phyloP scores from a whole-genome alignment of 108 stramenopile genomes.

The Cyclotella sp. region DNA sequence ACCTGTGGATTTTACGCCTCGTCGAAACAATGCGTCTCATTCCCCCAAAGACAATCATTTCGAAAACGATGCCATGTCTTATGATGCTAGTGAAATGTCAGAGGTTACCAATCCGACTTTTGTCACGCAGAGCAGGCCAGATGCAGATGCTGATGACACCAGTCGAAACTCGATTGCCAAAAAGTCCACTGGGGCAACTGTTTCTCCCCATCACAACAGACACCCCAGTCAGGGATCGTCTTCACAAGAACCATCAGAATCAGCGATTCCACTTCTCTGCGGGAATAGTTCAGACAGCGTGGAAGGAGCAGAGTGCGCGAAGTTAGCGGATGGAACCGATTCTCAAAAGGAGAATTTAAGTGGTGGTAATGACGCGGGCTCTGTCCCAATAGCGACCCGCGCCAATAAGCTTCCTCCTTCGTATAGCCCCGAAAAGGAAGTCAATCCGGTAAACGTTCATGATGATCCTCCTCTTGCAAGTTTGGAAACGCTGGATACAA shows the following conservation, averaged over 20 bases:
- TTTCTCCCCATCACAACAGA: background rate
- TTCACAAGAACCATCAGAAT: conserved; percentile 26
- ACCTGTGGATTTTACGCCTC: conserved; percentile 34
- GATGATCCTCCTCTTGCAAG: conserved; percentile 37
- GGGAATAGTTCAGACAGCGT: conserved; percentile 17
- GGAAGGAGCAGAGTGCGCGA: background rate
- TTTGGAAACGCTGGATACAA: conserved; percentile 31
- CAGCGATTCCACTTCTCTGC: conserved; percentile 19
- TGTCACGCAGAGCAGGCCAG: conserved; percentile 4
- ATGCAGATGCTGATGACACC: conserved; percentile 24
- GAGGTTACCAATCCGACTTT: conserved; percentile 46
- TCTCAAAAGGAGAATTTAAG: conserved; percentile 40
- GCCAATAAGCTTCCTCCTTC: conserved; percentile 7
- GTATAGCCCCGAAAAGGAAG: background rate
- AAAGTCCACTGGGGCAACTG: conserved; percentile 3
- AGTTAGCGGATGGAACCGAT: conserved; percentile 1
- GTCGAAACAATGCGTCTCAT: conserved; percentile 13
- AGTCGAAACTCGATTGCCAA: background rate
- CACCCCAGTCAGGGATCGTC: conserved; percentile 20
- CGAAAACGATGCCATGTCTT: conserved; percentile 23
- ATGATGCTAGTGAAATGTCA: conserved; percentile 45
- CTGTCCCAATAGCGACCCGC: background rate
- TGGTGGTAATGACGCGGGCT: conserved; percentile 11
- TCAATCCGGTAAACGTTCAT: background rate
- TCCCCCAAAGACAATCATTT: conserved; percentile 12